Evolutionary conservation across 805 yeast genomes (phyloP), one percentile per base, ranked within the genome.

Genomic region (Barnettozyma salicaria): DNA sequence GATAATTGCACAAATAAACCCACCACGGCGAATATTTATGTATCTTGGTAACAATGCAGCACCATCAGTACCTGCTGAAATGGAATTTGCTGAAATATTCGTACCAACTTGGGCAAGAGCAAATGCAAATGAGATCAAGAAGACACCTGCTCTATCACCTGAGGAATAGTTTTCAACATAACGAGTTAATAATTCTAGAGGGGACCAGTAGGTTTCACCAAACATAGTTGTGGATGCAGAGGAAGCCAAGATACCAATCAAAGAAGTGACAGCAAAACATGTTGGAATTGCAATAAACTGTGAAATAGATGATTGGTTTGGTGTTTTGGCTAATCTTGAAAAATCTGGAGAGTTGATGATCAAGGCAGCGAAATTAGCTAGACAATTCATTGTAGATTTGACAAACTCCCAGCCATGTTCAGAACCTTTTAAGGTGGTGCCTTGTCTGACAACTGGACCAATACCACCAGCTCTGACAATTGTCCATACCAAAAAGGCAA

Each of bases 311-410:
- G 80, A 68, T 16, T 74, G 63, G 29, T 50, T 58, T 35, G 71
- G 67, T 17, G 75, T 77, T 45, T 68, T 72, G 8, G 95, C 82
- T 62, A 86, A 80, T 59, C 96, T 75, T 19, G 95, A 72, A 60
- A 87, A 87, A 65, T 87, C 96, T 2, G 96, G 94, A 12, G 92
- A 84, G 61, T 87, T 87, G 37, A 82, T 73, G 53, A 88, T 82
- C 52, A 87, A 70, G n/a, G 96, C 82, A 5, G 95, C 92, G 54
- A 87, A 87, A 61, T 86, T 87, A 19, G 94, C 84, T 44, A 87
- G 63, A 16, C 88, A 71, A 60, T 78, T 80, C 95, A 88, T 83
- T 22, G 78, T 68, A 5, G 90, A 75, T 48, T 70, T 70, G 36
- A 87, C 74, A 55, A 86, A 87, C 1, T 84, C 86, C 97, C 97